Percentiles rank a stretch among this genome's conserved stretches.
Conservation (phyloP, 371 early-diverging fungal species). For the Zychaea mexicana region DNA sequence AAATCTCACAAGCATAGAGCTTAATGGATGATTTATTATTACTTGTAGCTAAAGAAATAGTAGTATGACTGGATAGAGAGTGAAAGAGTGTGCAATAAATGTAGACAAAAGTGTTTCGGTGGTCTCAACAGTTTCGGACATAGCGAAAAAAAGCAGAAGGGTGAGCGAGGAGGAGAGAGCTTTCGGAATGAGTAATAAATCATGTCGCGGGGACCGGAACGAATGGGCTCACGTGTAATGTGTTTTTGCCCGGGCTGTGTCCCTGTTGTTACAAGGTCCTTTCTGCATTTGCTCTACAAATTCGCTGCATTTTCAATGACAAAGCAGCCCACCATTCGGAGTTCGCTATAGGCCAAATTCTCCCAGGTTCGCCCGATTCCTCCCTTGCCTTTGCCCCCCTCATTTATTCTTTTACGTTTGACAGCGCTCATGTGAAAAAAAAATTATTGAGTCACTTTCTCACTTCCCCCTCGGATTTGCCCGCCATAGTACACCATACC, state of each 20-base stretch:
- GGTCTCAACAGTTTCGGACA: too few species aligned
- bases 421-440: slow-evolving; percentile 1
- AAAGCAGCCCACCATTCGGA: neutral
- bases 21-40: too few species aligned
- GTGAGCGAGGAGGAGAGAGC: neutral
- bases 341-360: neutral
- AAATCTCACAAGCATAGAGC: neutral
- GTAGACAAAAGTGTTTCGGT: too few species aligned
- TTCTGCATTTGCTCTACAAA: neutral
- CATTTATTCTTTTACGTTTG: neutral
- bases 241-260: neutral
- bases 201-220: neutral
- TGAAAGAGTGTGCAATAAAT: too few species aligned
- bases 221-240: neutral
- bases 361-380: neutral
- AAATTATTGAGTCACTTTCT: too few species aligned
- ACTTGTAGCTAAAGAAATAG: too few species aligned
- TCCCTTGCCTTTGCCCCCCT: neutral
- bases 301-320: neutral
- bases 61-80: too few species aligned
- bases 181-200: neutral
- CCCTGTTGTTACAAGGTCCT: neutral
- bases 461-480: too few species aligned
- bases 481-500: too few species aligned
- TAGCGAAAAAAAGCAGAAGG: neutral